phyloP scores from a whole-genome alignment of 257 asterid genomes.

The Coffea eugenioides region DNA sequence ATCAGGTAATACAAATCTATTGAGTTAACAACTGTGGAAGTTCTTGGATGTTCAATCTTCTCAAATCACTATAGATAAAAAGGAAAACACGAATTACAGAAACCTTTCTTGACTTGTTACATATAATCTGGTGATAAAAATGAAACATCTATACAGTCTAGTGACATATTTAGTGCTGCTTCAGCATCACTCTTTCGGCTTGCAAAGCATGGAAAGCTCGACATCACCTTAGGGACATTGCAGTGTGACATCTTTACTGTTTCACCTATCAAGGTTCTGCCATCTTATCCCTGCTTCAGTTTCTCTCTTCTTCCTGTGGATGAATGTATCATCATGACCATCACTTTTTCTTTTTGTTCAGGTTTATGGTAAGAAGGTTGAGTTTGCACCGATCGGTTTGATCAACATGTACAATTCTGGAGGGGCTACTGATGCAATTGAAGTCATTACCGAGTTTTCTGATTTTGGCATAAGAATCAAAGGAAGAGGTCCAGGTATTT shows the following conservation, averaged over 20 bases:
- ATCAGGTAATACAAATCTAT: slow-evolving; percentile 29
- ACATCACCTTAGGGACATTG: slow-evolving; percentile 37
- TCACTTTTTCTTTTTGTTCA: slow-evolving; percentile 14
- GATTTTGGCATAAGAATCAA: slow-evolving; percentile 23
- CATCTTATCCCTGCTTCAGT: neutral
- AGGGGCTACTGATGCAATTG: slow-evolving; percentile 44
- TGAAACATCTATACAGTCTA: neutral
- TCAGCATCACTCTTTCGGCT: neutral
- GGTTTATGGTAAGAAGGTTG: slow-evolving; percentile 31
- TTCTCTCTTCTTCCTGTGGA: neutral
- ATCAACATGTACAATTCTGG: slow-evolving; percentile 61
- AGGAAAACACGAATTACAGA: neutral
- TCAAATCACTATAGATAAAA: neutral
- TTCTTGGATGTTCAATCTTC: neutral
- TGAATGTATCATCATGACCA: neutral
- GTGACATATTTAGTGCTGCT: neutral
- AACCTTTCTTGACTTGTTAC: neutral
- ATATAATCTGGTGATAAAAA: neutral
- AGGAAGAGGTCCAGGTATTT: slow-evolving; percentile 52
- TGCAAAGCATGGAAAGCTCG: slow-evolving; percentile 31
- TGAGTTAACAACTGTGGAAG: neutral
- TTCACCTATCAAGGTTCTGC: slow-evolving; percentile 49
- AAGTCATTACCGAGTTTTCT: slow-evolving; percentile 23
- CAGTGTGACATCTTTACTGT: slow-evolving; percentile 55
- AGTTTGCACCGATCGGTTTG: slow-evolving; percentile 53